phyloP scores from a whole-genome alignment of 1,139 yeast genomes.

The Nadsonia starkeyi-henricii region DNA sequence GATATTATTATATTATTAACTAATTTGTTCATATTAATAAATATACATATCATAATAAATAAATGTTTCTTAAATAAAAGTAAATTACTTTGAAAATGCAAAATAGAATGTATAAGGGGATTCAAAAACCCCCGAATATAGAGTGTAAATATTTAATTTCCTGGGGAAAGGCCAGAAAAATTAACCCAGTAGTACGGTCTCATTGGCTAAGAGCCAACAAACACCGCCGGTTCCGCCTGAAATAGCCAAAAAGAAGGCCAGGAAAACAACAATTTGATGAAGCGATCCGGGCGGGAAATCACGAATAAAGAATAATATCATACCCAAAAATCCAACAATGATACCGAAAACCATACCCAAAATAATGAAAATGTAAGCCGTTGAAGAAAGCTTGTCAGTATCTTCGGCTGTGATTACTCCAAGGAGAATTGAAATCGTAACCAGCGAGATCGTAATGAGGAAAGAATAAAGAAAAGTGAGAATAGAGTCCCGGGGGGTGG shows the following conservation, averaged over 20 bases:
- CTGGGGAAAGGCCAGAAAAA: too few species aligned
- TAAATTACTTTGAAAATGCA: too few species aligned
- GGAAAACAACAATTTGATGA: constrained; percentile 28
- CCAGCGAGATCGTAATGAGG: constrained; percentile 29
- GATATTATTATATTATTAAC: too few species aligned
- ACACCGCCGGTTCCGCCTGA: constrained; percentile 35
- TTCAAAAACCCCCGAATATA: too few species aligned
- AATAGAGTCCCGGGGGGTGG: constrained; percentile 31
- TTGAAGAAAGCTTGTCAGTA: constrained; percentile 15
- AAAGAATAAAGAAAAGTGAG: constrained; percentile 33
- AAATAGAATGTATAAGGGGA: too few species aligned
- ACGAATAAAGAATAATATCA: constrained; percentile 29
- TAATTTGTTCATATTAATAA: too few species aligned
- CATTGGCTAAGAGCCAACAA: constrained; percentile 18
- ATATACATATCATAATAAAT: too few species aligned
- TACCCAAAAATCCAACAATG: constrained; percentile 24
- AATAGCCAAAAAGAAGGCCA: constrained; percentile 27
- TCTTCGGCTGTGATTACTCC: constrained; percentile 31
- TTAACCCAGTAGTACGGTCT: too few species aligned
- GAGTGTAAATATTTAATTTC: too few species aligned
- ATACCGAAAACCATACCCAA: constrained; percentile 26
- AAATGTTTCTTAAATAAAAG: too few species aligned
- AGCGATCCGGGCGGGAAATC: constrained; percentile 27
- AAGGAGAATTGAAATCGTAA: constrained; percentile 34
- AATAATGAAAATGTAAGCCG: constrained; percentile 16